These are phyloP conservation scores for Cercospora sesami DNA, from an alignment of 2,329 filamentous ascomycete genomes.

Conservation along the genomic window DNA sequence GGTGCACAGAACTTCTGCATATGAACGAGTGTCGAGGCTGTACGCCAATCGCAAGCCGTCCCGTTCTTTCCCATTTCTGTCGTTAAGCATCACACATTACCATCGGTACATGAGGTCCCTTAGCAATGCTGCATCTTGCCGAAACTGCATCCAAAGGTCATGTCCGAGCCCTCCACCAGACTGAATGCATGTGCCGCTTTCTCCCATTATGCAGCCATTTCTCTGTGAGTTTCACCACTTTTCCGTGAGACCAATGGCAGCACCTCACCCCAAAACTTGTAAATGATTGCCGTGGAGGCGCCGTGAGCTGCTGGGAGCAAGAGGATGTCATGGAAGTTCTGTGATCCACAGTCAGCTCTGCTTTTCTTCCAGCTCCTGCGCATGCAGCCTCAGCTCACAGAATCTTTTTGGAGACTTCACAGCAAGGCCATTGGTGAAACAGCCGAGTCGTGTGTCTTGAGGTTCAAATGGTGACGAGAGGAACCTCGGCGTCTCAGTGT, in stretches of 20 bases:
- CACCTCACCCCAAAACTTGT: background rate
- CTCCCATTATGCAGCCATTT: conserved; percentile 6
- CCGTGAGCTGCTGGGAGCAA: background rate
- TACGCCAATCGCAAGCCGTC: conserved; percentile 3
- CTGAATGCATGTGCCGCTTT: background rate
- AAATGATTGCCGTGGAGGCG: background rate
- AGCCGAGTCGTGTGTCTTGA: background rate
- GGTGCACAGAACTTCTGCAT: background rate
- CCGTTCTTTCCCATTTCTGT: conserved; percentile 6
- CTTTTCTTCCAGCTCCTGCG: background rate
- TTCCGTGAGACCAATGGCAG: background rate
- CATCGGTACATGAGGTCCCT: conserved; percentile 8
- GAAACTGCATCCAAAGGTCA: conserved; percentile 6
- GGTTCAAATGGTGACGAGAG: background rate
- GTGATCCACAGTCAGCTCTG: background rate
- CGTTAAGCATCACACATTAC: conserved; percentile 31
- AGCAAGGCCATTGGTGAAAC: background rate
- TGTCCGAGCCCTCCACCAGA: background rate
- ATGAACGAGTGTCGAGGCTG: conserved; percentile 13
- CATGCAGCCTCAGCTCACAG: background rate
- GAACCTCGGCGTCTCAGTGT: conserved; percentile 19
- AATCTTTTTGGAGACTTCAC: background rate
- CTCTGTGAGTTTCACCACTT: background rate
- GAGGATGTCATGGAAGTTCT: background rate
- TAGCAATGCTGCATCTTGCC: conserved; percentile 9